phyloP scores from a whole-genome alignment of 1,284 basidiomycete species.

The Austroboletus novae-zelandiae region DNA sequence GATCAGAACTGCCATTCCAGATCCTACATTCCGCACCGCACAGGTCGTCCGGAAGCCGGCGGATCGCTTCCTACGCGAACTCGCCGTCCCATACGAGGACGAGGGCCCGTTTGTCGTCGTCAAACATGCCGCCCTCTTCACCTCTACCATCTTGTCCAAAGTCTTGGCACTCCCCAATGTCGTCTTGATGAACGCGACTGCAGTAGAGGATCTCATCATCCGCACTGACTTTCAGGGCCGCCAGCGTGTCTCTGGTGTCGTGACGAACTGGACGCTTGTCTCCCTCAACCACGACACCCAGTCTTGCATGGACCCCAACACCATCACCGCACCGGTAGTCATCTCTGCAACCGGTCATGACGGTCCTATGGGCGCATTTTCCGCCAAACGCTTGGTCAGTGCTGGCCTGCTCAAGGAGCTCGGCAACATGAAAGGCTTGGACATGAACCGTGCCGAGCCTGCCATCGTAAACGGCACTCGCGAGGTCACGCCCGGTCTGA shows the following conservation, averaged over 20 bases:
- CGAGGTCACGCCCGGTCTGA: conserved; percentile 77
- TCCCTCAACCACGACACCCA: conserved; percentile 81
- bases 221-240: conserved; percentile 55
- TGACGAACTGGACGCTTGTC: conserved; percentile 85
- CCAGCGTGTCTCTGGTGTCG: conserved; percentile 79
- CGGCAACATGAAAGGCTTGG: conserved; percentile 78
- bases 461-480: conserved; percentile 77
- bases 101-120: conserved; percentile 80
- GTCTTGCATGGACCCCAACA: conserved; percentile 86
- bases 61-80: conserved; percentile 68
- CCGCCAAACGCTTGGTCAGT: conserved; percentile 78
- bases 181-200: conserved; percentile 72
- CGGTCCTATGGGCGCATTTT: conserved; percentile 85
- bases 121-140: conserved; percentile 81
- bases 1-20: background rate
- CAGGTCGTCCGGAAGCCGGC: conserved; percentile 82
- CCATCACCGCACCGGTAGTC: conserved; percentile 78
- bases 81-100: conserved; percentile 80
- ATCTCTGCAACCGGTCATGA: conserved; percentile 73
- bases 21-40: too few species aligned
- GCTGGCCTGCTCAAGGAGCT: conserved; percentile 75
- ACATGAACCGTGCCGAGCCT: conserved; percentile 79
- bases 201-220: conserved; percentile 76
- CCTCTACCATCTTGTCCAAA: conserved; percentile 73
- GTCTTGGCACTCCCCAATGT: conserved; percentile 77